These are phyloP conservation scores for Solanum pennellii DNA, from an alignment of 257 asterid genomes.

Conservation along the genomic window DNA sequence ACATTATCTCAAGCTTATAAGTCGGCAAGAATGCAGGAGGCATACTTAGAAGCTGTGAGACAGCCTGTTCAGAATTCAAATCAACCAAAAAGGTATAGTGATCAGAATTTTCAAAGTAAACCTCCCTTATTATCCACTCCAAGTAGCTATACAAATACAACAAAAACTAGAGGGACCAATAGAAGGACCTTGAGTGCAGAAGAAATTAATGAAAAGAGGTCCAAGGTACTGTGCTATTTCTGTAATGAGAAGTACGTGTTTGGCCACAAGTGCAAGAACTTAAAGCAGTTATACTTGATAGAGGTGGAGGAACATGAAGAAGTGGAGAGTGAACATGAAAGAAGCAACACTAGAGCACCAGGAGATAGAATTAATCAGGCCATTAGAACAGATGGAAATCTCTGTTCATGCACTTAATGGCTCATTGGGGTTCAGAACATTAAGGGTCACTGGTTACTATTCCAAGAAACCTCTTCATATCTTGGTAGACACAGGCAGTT, in stretches of 20 bases:
- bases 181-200: background rate
- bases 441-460: background rate
- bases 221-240: background rate
- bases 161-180: background rate
- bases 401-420: background rate
- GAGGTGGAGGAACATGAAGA: background rate
- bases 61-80: background rate
- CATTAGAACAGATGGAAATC: background rate
- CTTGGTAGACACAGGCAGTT: background rate
- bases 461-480: background rate
- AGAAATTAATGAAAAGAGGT: background rate
- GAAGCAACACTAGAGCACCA: background rate
- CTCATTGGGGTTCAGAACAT: background rate
- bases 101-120: background rate
- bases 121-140: background rate
- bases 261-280: background rate
- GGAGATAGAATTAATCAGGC: background rate
- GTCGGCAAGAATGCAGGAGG: background rate
- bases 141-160: background rate
- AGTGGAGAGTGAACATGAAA: no score
- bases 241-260: background rate
- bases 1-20: background rate
- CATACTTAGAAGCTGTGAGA: background rate
- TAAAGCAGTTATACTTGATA: background rate
- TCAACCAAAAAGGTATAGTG: background rate